A percentile compares a stretch with the other conserved stretches of the same genome.
Conservation (phyloP, 208 protist species). For the Crithidia thermophila region DNA sequence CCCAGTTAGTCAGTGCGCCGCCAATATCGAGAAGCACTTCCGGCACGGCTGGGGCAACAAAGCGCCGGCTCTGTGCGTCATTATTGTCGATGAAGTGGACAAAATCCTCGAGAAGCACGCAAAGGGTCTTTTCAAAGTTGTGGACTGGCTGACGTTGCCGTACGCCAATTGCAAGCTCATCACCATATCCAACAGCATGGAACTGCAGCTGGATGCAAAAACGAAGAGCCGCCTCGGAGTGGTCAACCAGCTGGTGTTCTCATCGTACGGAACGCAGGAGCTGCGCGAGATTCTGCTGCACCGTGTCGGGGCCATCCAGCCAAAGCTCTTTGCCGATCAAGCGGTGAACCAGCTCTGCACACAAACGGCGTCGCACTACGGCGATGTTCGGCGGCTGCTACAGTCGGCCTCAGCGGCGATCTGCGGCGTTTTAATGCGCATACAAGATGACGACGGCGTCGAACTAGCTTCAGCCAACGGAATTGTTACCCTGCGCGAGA, state of each 20-base stretch:
- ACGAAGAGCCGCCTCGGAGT: constrained; percentile 81
- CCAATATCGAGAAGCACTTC: constrained; percentile 83
- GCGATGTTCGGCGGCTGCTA: constrained; percentile 87
- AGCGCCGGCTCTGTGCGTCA: constrained; percentile 58
- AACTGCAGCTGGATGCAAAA: constrained; percentile 84
- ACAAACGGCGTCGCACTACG: constrained; percentile 86
- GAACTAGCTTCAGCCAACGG: constrained; percentile 37
- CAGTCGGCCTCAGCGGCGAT: constrained; percentile 86
- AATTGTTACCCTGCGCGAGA: constrained; percentile 70
- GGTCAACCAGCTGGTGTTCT: constrained; percentile 84
- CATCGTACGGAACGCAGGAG: constrained; percentile 76
- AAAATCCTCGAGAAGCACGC: constrained; percentile 82
- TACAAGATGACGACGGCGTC: constrained; percentile 53
- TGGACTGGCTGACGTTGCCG: constrained; percentile 88
- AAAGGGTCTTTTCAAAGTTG: constrained; percentile 80
- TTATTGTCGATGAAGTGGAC: constrained; percentile 92
- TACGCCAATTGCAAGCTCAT: constrained; percentile 85
- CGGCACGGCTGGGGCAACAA: constrained; percentile 61
- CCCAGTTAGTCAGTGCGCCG: constrained; percentile 61
- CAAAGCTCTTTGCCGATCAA: constrained; percentile 79
- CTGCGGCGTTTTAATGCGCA: constrained; percentile 80
- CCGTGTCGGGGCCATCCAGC: constrained; percentile 62
- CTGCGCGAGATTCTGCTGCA: constrained; percentile 72
- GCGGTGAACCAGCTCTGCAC: constrained; percentile 84
- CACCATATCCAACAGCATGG: constrained; percentile 91